Base-by-base conservation (phyloP, 2,329 filamentous ascomycete genomes). In the Pochonia chlamydosporia region DNA sequence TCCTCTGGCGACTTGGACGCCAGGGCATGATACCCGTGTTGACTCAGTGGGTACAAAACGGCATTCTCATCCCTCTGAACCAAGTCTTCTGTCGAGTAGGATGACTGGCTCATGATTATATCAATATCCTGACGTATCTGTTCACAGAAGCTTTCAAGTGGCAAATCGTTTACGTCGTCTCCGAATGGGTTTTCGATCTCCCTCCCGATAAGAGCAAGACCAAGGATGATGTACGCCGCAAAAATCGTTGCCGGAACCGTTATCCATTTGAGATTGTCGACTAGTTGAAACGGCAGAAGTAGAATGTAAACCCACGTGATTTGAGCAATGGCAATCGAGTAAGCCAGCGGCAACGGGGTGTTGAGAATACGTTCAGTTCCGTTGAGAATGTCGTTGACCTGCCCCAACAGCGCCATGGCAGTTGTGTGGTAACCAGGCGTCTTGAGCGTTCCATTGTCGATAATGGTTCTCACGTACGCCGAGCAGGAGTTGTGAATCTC, bases 171-270 rank as follows among this genome's bases (percentile, higher is more conserved):
- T 54, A 91, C 87, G 53, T 92, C 88, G 54, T 82, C 74, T 49
- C 88, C 88, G 63, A 92, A 93, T 7, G 88, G 88, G 59, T 93
- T 89, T 64, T 92, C 88, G 53, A 93, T 85, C 65, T 93, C 87
- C 53, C 81, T 80, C 31, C 87, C 87, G 57, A 92, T 91, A 52
- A 76, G 35, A 16, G 35, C 35, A 39, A 49, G 35, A 8, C 47
- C 47, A 3, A 49, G 43, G 54, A 77, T 72, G 61, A 78, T 80
- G 51, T 78, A 80, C 41, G 75, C 71, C 51, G 79, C 76, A 21
- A 80, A 64, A 9, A 79, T 68, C 47, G 78, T 61, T 10, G 73
- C 72, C 24, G 74, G 64, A 33, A 66, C 65, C 21, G 73, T 64
- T 18, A 59, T 72, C 83, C 83, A 89, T n/a, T 62, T 54, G 2